These are phyloP conservation scores for Cercophora samala DNA, from an alignment of 495 filamentous ascomycete species.

Conservation along the genomic window DNA sequence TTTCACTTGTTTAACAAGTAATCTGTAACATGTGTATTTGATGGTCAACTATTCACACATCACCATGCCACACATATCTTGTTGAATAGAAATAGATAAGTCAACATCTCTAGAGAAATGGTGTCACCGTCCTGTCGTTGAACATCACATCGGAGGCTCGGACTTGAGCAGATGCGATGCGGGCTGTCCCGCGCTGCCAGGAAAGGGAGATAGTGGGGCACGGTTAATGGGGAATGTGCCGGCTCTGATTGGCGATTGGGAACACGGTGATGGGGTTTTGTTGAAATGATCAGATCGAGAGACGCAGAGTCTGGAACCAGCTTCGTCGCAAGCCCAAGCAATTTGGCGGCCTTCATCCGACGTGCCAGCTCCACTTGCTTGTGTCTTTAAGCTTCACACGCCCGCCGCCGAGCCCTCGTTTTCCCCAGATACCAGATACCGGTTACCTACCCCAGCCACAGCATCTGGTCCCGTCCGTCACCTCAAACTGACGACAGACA, in stretches of 20 bases:
- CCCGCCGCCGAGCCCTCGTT: slow-evolving; percentile 1
- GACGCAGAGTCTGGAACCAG: slow-evolving; percentile 4
- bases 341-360: slow-evolving; percentile 10
- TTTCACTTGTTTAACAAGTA: too few species aligned
- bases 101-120: too few species aligned
- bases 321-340: slow-evolving; percentile 8
- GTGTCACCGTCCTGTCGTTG: background rate
- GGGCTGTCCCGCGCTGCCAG: background rate
- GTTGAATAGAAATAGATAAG: too few species aligned
- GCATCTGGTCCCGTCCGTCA: background rate
- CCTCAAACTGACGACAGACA: background rate
- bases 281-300: slow-evolving; percentile 13
- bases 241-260: background rate
- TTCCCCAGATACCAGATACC: background rate
- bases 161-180: background rate
- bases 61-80: too few species aligned
- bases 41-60: background rate
- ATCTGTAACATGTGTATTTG: too few species aligned
- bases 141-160: background rate
- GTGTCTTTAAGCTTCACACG: background rate
- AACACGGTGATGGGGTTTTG: background rate
- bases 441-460: background rate
- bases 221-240: background rate
- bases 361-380: slow-evolving; percentile 1
- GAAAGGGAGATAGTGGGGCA: background rate